Conservation (phyloP, 805 yeast species). For the Lipomyces kockii region DNA sequence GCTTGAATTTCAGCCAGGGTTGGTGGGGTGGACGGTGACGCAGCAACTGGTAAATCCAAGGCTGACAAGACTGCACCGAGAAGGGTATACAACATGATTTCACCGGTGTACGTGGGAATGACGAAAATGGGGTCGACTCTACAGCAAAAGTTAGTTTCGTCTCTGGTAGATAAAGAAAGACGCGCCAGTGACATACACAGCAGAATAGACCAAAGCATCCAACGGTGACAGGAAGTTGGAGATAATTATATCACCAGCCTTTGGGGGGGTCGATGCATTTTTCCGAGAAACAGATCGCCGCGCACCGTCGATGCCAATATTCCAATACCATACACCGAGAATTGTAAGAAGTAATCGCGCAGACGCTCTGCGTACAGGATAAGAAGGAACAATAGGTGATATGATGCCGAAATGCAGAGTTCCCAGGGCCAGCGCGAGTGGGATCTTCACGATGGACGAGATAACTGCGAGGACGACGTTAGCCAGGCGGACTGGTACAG, state of each 20-base stretch:
- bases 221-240: conserved; percentile 64
- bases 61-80: conserved; percentile 27
- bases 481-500: conserved; percentile 35
- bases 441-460: conserved; percentile 41
- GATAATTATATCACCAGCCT: conserved; percentile 56
- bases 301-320: conserved; percentile 57
- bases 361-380: neutral
- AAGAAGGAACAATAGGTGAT: neutral
- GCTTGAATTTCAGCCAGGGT: conserved; percentile 31
- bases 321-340: conserved; percentile 41
- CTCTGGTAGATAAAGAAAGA: neutral
- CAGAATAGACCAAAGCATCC: conserved; percentile 52
- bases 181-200: conserved; percentile 27
- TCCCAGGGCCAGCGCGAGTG: conserved; percentile 14
- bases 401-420: conserved; percentile 6
- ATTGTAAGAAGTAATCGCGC: conserved; percentile 37
- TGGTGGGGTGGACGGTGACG: conserved; percentile 34
- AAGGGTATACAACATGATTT: conserved; percentile 27
- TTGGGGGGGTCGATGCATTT: conserved; percentile 47
- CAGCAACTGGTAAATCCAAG: conserved; percentile 24
- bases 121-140: conserved; percentile 47
- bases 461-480: conserved; percentile 39
- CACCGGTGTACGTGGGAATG: conserved; percentile 50
- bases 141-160: conserved; percentile 25
- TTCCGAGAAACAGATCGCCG: conserved; percentile 47